Base-by-base conservation (phyloP, 352 stramenopile genomes). In the Pythium insidiosum region DNA sequence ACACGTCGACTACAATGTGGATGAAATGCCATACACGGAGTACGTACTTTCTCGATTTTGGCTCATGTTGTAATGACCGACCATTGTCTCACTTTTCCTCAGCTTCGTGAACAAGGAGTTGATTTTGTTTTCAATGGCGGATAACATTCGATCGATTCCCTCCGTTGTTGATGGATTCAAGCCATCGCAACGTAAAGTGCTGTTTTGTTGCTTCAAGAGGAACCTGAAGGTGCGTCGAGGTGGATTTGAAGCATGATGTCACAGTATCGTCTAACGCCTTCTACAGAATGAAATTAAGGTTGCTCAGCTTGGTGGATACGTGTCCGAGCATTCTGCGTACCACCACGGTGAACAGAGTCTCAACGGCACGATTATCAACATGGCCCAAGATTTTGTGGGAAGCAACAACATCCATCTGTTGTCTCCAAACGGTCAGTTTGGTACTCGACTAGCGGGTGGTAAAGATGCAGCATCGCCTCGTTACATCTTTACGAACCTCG, bases 31-130 rank as follows among this genome's bases (percentile, higher is more conserved):
- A 19, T 98, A 97, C 53, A 81, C 90, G 33, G 87, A 98, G 80
- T 94, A 76, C 22, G 68, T 71, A 20, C 12, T 50, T 13, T n/a
- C n/a, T n/a, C n/a, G n/a, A n/a, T n/a, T n/a, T n/a, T n/a, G n/a
- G n/a, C n/a, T n/a, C n/a, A n/a, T n/a, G n/a, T n/a, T n/a, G n/a
- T n/a, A n/a, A n/a, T n/a, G n/a, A n/a, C n/a, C n/a, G n/a, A n/a
- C n/a, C n/a, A n/a, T 46, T 11, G n/a, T 43, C 45, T 48, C 40
- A 42, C 25, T 50, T 47, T 28, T 39, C 19, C 43, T 15, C 53
- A 93, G 78, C 30, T 99, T 99, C 50, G 82, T 99, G 21, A 97
- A 99, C 77, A 97, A 98, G 58, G 96, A 99, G 54, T 76, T 99
- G 25, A 98, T 99, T 59, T 75, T 98, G 53, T 99, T 98, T 63